Evolutionary conservation across 805 yeast species (phyloP).

Genomic region (Yamadazyma paraphyllophila): DNA sequence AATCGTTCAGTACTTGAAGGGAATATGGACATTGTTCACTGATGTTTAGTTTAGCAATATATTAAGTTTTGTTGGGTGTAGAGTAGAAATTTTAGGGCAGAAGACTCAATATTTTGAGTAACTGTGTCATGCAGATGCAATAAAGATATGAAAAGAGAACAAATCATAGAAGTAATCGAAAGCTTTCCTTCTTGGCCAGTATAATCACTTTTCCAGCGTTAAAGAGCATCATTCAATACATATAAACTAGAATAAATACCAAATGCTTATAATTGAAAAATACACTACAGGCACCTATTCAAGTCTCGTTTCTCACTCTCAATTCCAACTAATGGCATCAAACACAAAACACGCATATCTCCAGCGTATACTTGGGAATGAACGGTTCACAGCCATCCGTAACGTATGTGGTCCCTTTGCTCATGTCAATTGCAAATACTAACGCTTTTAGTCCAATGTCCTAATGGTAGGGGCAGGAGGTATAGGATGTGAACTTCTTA

Average conservation of each 20-base stretch:
- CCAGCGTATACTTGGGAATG: constrained; percentile 32
- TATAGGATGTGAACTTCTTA: constrained; percentile 88
- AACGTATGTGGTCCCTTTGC: constrained; percentile 4
- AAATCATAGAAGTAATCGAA: too few species aligned
- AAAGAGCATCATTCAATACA: too few species aligned
- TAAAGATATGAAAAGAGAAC: too few species aligned
- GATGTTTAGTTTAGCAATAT: constrained; percentile 40
- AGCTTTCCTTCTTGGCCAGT: too few species aligned
- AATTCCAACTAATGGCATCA: not conserved
- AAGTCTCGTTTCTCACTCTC: not conserved
- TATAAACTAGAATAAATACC: too few species aligned
- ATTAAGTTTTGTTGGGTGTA: not conserved
- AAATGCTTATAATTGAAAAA: too few species aligned
- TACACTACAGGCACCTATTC: too few species aligned
- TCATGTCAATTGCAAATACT: not conserved
- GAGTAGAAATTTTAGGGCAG: not conserved
- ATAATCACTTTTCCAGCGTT: too few species aligned
- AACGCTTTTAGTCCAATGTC: constrained; percentile 45
- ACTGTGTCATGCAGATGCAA: too few species aligned
- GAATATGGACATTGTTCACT: constrained; percentile 69
- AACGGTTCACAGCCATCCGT: constrained; percentile 5
- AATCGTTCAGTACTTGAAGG: constrained; percentile 72
- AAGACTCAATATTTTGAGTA: not conserved
- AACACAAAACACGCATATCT: constrained; percentile 39
- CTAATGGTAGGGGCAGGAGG: constrained; percentile 95